These are phyloP conservation scores for Chloris gayana DNA, from an alignment of 176 grass and related monocot genomes.

Conservation along the genomic window DNA sequence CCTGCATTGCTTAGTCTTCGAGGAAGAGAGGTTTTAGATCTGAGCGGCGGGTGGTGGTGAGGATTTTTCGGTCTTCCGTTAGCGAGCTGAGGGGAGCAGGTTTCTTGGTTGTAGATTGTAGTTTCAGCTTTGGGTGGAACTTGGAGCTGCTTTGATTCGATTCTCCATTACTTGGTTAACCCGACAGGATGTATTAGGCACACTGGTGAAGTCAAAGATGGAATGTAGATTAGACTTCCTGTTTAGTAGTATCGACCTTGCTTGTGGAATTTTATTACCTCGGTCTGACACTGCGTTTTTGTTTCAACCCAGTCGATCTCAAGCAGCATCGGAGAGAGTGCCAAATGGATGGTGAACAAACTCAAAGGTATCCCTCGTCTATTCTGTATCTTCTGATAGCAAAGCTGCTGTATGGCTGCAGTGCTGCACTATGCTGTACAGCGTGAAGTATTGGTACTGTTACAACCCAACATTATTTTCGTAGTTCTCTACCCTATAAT, in stretches of 20 bases:
- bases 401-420: neutral
- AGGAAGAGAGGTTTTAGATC: slow-evolving; percentile 5
- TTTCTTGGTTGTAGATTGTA: neutral
- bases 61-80: neutral
- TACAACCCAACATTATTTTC: neutral
- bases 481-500: neutral
- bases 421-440: neutral
- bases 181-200: neutral
- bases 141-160: neutral
- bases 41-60: neutral
- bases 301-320: slow-evolving; percentile 70
- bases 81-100: too few species aligned
- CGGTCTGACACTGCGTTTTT: slow-evolving; percentile 43
- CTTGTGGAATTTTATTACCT: slow-evolving; percentile 15
- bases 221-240: neutral
- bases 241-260: neutral
- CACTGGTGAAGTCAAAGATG: neutral
- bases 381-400: slow-evolving; percentile 24
- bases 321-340: slow-evolving; percentile 76
- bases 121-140: neutral
- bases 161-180: neutral
- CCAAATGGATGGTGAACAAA: slow-evolving; percentile 99
- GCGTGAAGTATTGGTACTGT: neutral
- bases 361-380: slow-evolving; percentile 68
- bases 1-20: neutral